These are phyloP conservation scores for Ananas comosus DNA, from an alignment of 176 grass and related monocot genomes.

Conservation along the genomic window DNA sequence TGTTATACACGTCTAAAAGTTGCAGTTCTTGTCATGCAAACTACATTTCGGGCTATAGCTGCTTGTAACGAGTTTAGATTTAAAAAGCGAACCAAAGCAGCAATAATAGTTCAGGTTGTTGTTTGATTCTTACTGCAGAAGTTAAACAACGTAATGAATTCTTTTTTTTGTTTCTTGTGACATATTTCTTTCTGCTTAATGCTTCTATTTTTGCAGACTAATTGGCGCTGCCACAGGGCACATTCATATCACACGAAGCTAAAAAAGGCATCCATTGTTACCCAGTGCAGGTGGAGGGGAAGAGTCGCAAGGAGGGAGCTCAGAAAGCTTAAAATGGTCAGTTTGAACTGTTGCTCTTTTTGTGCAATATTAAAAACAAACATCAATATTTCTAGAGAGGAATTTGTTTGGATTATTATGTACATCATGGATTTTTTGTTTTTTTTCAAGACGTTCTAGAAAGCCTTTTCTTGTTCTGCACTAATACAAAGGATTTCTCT, in stretches of 20 bases:
- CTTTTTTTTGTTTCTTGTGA: constrained; percentile 11
- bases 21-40: constrained; percentile 77
- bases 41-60: constrained; percentile 71
- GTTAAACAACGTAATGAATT: no score
- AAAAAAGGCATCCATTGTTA: constrained; percentile 65
- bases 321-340: constrained; percentile 96
- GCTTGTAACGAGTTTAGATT: constrained; percentile 77
- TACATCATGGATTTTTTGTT: no score
- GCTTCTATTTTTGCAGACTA: constrained; percentile 35
- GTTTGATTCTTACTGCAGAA: constrained; percentile 10
- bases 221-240: constrained; percentile 66
- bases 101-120: constrained; percentile 65
- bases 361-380: constrained; percentile 5
- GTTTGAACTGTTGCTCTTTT: constrained; percentile 11
- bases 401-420: no score
- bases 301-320: constrained; percentile 85
- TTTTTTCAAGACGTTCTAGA: no score
- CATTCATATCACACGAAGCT: constrained; percentile 69
- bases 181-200: constrained; percentile 18
- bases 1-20: constrained; percentile 50
- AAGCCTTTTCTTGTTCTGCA: no score
- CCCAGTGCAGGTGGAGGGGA: constrained; percentile 97
- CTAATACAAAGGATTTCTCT: no score
- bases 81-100: constrained; percentile 63
- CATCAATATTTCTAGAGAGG: no score